Evolutionary conservation across 768 basidiomycete species (phyloP), one percentile per base, ranked within the genome.

Genomic region (Tricholoma flavovirens): DNA sequence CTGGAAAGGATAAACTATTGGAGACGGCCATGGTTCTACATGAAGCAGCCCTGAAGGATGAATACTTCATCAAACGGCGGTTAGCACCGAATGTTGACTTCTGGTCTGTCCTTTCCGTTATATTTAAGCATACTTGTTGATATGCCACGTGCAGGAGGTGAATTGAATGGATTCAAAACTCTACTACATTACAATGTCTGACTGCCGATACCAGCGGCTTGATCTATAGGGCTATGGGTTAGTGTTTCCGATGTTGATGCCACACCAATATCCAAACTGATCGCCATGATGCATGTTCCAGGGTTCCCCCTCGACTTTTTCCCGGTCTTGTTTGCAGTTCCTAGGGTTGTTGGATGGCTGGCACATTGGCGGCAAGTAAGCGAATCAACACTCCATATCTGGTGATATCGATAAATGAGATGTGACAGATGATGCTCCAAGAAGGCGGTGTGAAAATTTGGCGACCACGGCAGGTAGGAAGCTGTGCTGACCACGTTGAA

Each of bases 231-330:
- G 90, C 90, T 19, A 93, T 93, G 91, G 91, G 90, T 90, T 49
- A 57, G 69, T 60, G 51, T 33, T 35, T 30, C 35, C 15, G 6
- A 11, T 53, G 26, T 7, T 48, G 24, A 46, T 46, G 22, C 43
- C 21, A 22, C 15, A 22, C 15, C 36, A 52, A 26, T 8, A 5
- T 32, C 30, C 48, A 26, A 24, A 32, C 15, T 9, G 19, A 22
- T 12, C 11, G 15, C 26, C 38, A 53, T 53, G 17, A 32, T 52
- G 38, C 52, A 60, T 33, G 57, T 60, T 29, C 42, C 59, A 90
- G 90, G 93, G 43, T 95, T 95, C 80, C 93, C 93, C 1, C 78
- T 90, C 61, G 93, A 96, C 73, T 95, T 90, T 71, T 95, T 94
- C 83, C 93, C 93, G 0, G 93, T 96, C 19, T 74, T 96, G 30